phyloP scores from a whole-genome alignment of 2,329 filamentous ascomycete genomes.

The Colletotrichum filicis region DNA sequence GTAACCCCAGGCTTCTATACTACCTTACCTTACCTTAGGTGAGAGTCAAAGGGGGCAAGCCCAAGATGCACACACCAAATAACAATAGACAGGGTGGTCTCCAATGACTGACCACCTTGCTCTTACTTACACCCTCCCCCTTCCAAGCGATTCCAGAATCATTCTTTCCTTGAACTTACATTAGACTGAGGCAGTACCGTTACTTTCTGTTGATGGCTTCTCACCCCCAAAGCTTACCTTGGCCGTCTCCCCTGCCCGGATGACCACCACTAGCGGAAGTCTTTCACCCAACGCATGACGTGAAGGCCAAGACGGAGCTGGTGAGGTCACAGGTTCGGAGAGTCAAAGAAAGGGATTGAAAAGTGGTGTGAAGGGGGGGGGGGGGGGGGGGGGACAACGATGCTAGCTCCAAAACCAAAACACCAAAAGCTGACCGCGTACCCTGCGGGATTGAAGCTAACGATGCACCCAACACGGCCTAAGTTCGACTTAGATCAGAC shows the following conservation, averaged over 20 bases:
- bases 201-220: not conserved
- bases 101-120: not conserved
- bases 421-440: slow-evolving; percentile 4
- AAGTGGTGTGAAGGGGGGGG: not conserved
- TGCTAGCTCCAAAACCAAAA: slow-evolving; percentile 2
- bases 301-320: not conserved
- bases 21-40: not conserved
- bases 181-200: not conserved
- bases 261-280: not conserved
- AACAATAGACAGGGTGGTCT: not conserved
- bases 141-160: not conserved
- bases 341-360: not conserved
- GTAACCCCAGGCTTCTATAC: not conserved
- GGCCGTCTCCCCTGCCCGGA: not conserved
- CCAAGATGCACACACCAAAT: not conserved
- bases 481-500: slow-evolving; percentile 4
- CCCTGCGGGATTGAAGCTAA: not conserved
- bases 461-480: not conserved
- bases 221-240: not conserved
- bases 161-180: not conserved
- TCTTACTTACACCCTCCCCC: not conserved
- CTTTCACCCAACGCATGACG: not conserved
- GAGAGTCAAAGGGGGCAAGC: not conserved
- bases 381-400: not conserved
- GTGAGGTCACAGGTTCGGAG: slow-evolving; percentile 5